These are phyloP conservation scores for Aspergillus novofumigatus DNA, from an alignment of 2,329 filamentous ascomycete species.

Conservation along the genomic window DNA sequence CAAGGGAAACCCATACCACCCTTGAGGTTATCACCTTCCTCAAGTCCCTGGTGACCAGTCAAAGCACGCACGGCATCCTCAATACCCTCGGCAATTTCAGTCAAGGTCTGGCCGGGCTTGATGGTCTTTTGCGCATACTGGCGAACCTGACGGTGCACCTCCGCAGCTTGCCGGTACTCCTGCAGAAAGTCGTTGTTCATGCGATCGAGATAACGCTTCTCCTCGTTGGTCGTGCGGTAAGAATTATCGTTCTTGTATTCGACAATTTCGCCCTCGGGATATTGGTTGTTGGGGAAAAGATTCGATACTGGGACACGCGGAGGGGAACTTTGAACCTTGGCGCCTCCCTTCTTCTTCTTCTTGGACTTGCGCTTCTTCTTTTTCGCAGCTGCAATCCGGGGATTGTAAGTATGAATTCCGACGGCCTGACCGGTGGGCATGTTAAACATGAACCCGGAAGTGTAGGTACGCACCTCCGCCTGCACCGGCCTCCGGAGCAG, in stretches of 20 bases:
- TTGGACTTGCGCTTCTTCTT: conserved; percentile 80
- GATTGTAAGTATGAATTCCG: neutral
- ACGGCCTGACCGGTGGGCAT: neutral
- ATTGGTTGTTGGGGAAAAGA: conserved; percentile 68
- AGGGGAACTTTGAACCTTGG: conserved; percentile 71
- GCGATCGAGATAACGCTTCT: conserved; percentile 77
- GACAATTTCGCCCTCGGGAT: conserved; percentile 72
- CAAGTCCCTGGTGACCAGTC: conserved; percentile 70
- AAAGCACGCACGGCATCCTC: conserved; percentile 75
- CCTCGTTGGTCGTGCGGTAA: conserved; percentile 75
- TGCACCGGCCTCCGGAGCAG: conserved; percentile 35
- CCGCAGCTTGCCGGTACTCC: conserved; percentile 80
- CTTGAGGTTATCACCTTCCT: conserved; percentile 72
- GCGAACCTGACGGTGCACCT: conserved; percentile 82
- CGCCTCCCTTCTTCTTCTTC: conserved; percentile 60
- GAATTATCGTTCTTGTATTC: conserved; percentile 74
- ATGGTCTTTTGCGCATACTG: conserved; percentile 78
- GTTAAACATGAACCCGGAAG: neutral
- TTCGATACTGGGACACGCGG: conserved; percentile 69
- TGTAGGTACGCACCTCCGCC: conserved; percentile 30
- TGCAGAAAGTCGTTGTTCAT: conserved; percentile 73
- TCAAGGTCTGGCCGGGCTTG: conserved; percentile 74
- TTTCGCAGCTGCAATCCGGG: conserved; percentile 45
- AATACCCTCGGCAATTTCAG: conserved; percentile 81
- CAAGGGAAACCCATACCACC: conserved; percentile 85